phyloP scores from a whole-genome alignment of 306 rosid species.

The Aeschynomene evenia region DNA sequence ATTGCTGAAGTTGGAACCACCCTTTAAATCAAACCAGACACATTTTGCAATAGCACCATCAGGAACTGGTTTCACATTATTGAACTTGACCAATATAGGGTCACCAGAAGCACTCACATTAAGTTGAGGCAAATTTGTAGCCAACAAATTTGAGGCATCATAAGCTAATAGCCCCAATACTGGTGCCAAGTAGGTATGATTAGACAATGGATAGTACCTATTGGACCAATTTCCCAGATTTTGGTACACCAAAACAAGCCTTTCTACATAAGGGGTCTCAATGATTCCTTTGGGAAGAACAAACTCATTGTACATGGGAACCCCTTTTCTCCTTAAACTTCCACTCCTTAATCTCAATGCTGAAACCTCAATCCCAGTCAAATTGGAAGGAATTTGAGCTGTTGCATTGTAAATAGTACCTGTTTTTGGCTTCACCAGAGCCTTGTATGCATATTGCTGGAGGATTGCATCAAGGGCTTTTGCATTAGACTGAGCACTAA shows the following conservation, averaged over 20 bases:
- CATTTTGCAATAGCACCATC: conserved; percentile 54
- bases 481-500: conserved; percentile 45
- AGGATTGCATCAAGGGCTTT: conserved; percentile 48
- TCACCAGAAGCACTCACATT: conserved; percentile 38
- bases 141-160: conserved; percentile 59
- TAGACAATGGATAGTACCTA: conserved; percentile 56
- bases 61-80: conserved; percentile 47
- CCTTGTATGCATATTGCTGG: conserved; percentile 56
- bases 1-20: conserved; percentile 54
- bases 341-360: conserved; percentile 83
- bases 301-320: conserved; percentile 58
- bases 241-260: conserved; percentile 91
- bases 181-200: conserved; percentile 73
- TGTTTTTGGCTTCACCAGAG: conserved; percentile 56
- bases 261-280: conserved; percentile 65
- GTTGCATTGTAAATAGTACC: conserved; percentile 51
- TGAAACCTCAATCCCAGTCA: conserved; percentile 47
- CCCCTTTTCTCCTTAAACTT: conserved; percentile 75
- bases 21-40: conserved; percentile 60
- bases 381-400: conserved; percentile 46
- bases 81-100: conserved; percentile 61
- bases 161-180: conserved; percentile 85
- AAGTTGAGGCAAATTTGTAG: conserved; percentile 50
- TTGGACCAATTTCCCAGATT: conserved; percentile 67
- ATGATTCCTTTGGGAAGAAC: conserved; percentile 50